A percentile compares a stretch with the other conserved stretches of the same genome.
Evolutionary conservation across 2,329 filamentous ascomycete species (phyloP).

Genomic region (Nemania serpens): DNA sequence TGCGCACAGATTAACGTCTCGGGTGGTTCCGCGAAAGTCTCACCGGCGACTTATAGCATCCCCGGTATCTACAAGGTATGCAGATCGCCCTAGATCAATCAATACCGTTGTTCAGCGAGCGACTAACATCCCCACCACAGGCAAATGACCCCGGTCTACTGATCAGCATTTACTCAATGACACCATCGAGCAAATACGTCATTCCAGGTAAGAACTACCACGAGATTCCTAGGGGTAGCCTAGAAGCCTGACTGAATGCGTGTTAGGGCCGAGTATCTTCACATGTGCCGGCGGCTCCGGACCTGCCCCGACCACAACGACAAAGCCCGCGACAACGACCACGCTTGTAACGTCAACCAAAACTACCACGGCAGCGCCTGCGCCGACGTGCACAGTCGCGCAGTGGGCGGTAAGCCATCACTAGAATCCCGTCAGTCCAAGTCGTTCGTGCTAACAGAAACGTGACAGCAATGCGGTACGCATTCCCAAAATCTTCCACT

Average conservation of each 20-base stretch:
- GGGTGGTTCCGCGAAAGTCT: slow-evolving; percentile 38
- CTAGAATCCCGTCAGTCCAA: background rate
- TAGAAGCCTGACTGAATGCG: background rate
- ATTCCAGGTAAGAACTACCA: slow-evolving; percentile 39
- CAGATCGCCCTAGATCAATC: background rate
- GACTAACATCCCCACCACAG: slow-evolving; percentile 10
- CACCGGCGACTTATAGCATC: slow-evolving; percentile 43
- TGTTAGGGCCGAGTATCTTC: slow-evolving; percentile 34
- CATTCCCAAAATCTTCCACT: background rate
- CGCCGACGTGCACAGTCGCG: slow-evolving; percentile 26
- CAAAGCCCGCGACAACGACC: slow-evolving; percentile 19
- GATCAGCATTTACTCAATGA: slow-evolving; percentile 46
- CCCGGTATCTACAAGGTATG: slow-evolving; percentile 46
- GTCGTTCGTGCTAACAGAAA: background rate
- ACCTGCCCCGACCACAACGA: slow-evolving; percentile 12
- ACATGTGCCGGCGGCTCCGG: slow-evolving; percentile 26
- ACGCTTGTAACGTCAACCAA: slow-evolving; percentile 30
- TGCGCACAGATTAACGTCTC: slow-evolving; percentile 45
- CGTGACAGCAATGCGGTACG: slow-evolving; percentile 29
- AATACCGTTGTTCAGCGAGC: background rate
- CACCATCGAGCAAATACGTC: slow-evolving; percentile 37
- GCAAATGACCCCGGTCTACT: slow-evolving; percentile 45
- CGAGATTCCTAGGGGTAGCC: background rate
- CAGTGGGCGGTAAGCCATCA: slow-evolving; percentile 23
- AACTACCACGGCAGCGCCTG: slow-evolving; percentile 17